These are phyloP conservation scores for Isabelozyma heimii DNA, from an alignment of 805 yeast genomes.

Conservation along the genomic window DNA sequence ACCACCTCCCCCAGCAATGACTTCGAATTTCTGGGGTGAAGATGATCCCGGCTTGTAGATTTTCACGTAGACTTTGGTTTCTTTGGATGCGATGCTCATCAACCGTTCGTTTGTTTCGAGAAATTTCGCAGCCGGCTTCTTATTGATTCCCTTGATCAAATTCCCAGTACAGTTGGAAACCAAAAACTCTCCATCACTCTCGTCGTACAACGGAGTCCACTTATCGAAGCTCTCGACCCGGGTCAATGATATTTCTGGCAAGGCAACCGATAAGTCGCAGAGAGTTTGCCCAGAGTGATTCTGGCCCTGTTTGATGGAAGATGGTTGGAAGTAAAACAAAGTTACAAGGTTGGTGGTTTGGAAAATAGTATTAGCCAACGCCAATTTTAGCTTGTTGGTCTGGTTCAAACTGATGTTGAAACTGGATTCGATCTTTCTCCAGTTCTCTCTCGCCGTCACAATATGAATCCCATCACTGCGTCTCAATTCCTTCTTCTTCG, in stretches of 20 bases:
- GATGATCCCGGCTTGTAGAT: slow-evolving; percentile 11
- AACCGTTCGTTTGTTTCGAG: slow-evolving; percentile 45
- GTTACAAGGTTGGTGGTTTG: slow-evolving; percentile 32
- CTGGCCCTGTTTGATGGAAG: slow-evolving; percentile 3
- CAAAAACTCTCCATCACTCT: slow-evolving; percentile 21
- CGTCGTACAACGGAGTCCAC: slow-evolving; percentile 31
- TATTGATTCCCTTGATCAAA: slow-evolving; percentile 55
- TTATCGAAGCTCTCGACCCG: slow-evolving; percentile 16
- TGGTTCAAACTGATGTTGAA: slow-evolving; percentile 16
- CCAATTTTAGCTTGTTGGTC: slow-evolving; percentile 13
- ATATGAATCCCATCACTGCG: slow-evolving; percentile 35
- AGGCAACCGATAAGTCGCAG: slow-evolving; percentile 19
- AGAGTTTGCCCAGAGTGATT: slow-evolving; percentile 26
- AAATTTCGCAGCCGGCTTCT: slow-evolving; percentile 53
- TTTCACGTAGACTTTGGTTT: slow-evolving; percentile 41
- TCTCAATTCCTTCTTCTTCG: slow-evolving; percentile 15
- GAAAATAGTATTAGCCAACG: slow-evolving; percentile 41
- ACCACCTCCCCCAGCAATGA: slow-evolving; percentile 73
- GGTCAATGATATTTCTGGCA: slow-evolving; percentile 12
- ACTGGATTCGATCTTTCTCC: slow-evolving; percentile 31
- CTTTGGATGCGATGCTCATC: slow-evolving; percentile 39
- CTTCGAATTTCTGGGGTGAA: slow-evolving; percentile 38
- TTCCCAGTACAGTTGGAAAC: slow-evolving; percentile 52
- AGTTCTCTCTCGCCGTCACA: slow-evolving; percentile 34
- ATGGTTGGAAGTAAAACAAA: slow-evolving; percentile 30